Conservation (phyloP, 2,329 filamentous ascomycete genomes). For the Trichoderma breve region DNA sequence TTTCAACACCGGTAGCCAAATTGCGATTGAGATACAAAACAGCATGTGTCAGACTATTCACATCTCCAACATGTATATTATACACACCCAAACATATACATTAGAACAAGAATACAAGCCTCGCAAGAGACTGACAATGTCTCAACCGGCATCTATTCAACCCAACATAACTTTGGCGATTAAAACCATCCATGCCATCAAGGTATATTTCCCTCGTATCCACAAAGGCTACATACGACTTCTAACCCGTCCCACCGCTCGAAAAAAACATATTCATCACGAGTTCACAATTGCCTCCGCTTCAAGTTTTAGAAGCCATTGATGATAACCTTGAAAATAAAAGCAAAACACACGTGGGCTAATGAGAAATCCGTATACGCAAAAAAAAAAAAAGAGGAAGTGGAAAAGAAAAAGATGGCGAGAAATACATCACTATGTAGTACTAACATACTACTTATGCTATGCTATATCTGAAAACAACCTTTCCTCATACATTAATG, state of each 20-base stretch:
- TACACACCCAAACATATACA: not conserved
- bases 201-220: conserved; percentile 1
- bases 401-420: not conserved
- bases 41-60: not conserved
- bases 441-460: not conserved
- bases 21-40: not conserved
- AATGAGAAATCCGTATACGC: not conserved
- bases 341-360: not conserved
- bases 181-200: not conserved
- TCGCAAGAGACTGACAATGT: not conserved
- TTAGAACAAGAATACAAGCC: not conserved
- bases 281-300: not conserved
- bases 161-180: not conserved
- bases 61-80: not conserved
- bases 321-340: not conserved
- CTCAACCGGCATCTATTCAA: not conserved
- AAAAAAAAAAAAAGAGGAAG: not conserved
- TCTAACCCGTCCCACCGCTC: not conserved
- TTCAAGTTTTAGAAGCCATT: not conserved
- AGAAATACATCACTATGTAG: not conserved
- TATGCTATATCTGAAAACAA: not conserved
- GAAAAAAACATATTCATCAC: not conserved
- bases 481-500: not conserved
- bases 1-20: not conserved
- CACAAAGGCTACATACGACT: not conserved